These are phyloP conservation scores for Stellera chamaejasme DNA, from an alignment of 345 rosid species.

Conservation along the genomic window DNA sequence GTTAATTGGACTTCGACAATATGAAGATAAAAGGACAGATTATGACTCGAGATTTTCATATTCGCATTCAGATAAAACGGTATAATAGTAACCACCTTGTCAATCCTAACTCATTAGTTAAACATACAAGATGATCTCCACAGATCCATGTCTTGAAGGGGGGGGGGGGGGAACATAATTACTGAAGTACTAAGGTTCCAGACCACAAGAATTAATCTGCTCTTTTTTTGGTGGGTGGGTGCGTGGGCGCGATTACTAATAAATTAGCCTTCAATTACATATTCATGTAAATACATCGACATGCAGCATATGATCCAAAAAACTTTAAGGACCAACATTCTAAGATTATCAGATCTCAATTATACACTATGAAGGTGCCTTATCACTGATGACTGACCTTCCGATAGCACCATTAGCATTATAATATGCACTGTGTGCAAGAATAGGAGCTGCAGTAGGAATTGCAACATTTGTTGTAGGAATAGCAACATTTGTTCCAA, in stretches of 20 bases:
- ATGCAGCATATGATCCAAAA: neutral
- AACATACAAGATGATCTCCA: too few relatives aligned
- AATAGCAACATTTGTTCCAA: conserved; percentile 31
- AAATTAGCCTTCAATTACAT: neutral
- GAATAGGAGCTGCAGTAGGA: conserved; percentile 21
- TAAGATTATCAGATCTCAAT: neutral
- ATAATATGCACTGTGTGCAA: conserved; percentile 28
- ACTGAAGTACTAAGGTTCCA: too few relatives aligned
- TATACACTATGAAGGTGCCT: neutral
- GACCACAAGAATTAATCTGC: too few relatives aligned
- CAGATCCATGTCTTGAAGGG: too few relatives aligned
- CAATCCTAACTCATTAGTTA: too few relatives aligned
- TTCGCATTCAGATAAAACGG: neutral
- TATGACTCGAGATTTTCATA: too few relatives aligned
- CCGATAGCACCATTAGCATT: conserved; percentile 24
- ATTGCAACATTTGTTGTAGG: conserved; percentile 20
- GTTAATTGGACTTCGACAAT: neutral
- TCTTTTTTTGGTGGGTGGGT: too few relatives aligned
- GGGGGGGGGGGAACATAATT: too few relatives aligned
- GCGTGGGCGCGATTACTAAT: neutral
- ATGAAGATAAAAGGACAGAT: neutral
- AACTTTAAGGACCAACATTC: neutral
- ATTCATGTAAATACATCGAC: neutral
- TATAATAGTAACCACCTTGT: neutral
- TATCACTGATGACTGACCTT: conserved; percentile 20